phyloP scores from a whole-genome alignment of 2,329 filamentous ascomycete genomes.

The Sphaerostilbella broomeana region DNA sequence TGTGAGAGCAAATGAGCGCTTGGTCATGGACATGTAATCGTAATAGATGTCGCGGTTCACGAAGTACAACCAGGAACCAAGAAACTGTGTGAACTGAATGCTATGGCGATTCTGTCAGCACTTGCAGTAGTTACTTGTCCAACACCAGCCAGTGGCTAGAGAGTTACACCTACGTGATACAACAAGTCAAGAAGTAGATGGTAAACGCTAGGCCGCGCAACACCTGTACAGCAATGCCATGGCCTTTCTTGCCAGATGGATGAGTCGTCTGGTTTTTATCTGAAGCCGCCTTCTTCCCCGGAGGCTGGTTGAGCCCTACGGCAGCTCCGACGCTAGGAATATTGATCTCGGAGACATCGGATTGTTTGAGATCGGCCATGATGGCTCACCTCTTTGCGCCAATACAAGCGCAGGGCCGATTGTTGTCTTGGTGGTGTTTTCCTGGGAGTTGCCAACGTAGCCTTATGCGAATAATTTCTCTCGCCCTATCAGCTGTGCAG shows the following conservation, averaged over 20 bases:
- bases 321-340: slow-evolving; percentile 26
- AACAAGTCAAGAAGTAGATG: slow-evolving; percentile 46
- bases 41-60: slow-evolving; percentile 74
- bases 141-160: not conserved
- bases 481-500: too few species aligned
- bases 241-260: slow-evolving; percentile 49
- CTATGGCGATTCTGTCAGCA: slow-evolving; percentile 30
- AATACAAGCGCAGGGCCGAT: too few species aligned
- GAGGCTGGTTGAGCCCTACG: slow-evolving; percentile 17
- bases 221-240: slow-evolving; percentile 44
- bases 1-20: slow-evolving; percentile 73
- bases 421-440: too few species aligned
- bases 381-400: slow-evolving; percentile 1
- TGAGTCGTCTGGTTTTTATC: slow-evolving; percentile 29
- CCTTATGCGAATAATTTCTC: too few species aligned
- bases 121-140: not conserved
- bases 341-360: slow-evolving; percentile 19
- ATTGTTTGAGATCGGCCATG: slow-evolving; percentile 23
- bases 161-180: slow-evolving; percentile 37
- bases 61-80: slow-evolving; percentile 70
- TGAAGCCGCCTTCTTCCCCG: slow-evolving; percentile 15
- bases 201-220: slow-evolving; percentile 46
- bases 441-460: too few species aligned
- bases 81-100: slow-evolving; percentile 63
- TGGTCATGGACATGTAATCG: slow-evolving; percentile 80